Evolutionary conservation across 176 grass and related monocot genomes (phyloP), one percentile per base, ranked within the genome.

Genomic region (Triticum urartu): DNA sequence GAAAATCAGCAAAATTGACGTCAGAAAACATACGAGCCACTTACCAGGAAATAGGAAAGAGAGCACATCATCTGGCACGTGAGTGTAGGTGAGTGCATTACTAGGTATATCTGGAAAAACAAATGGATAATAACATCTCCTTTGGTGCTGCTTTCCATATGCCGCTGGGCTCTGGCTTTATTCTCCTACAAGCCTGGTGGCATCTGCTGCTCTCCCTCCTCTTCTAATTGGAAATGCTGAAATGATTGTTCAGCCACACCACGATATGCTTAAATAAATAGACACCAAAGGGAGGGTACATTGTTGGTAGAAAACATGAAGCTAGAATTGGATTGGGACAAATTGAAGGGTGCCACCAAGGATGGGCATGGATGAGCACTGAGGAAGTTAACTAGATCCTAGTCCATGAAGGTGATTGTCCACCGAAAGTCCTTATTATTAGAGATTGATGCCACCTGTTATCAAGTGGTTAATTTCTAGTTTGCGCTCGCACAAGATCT

Each of bases 371-470:
- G 62, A 47, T 62, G 3, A 15, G 45, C 34, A 26, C 82, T 42
- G 11, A 12, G 28, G 4, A 60, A 18, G 11, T 65, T 5, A 15
- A 65, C 14, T 75, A 26, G 11, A 24, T 50, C n/a, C 48, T 1
- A 1, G 66, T 58, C 43, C 28, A 30, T 28, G 45, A 35, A 54
- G 38, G 71, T 73, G 17, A 56, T 40, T 52, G 64, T 58, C 64
- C n/a, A 65, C 84, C 89, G 89, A 86, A 90, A 86, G 89, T 50
- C 7, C 2, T 39, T 7, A 17, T 72, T 79, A 54, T 64, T 82
- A 2, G 1, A 40, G 63, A 90, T 36, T 14, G 9, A 39, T 85
- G 14, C 30, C 22, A 15, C 21, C 4, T 5, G 34, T 3, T 24
- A 11, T 9, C 25, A 6, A 12, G 22, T 25, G 34, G 5, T 33